phyloP scores from a whole-genome alignment of 2,329 filamentous ascomycete genomes.

The Fusarium ambrosium region DNA sequence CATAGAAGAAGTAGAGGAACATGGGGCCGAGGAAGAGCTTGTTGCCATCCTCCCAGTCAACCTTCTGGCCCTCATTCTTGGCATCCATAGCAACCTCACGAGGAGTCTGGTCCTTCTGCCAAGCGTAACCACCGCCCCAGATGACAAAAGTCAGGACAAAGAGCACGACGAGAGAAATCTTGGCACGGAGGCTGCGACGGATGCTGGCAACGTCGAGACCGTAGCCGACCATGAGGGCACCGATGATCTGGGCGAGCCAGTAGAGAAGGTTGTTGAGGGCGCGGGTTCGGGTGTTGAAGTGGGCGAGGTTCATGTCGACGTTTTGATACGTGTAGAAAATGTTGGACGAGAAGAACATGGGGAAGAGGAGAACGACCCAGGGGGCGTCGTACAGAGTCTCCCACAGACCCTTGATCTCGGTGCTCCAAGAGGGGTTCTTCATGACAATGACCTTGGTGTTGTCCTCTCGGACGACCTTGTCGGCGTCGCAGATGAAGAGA shows the following conservation, averaged over 20 bases:
- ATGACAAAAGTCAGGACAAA: conserved; percentile 65
- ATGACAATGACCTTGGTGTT: conserved; percentile 53
- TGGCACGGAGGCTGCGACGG: conserved; percentile 60
- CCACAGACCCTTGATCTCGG: conserved; percentile 56
- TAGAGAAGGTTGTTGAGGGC: conserved; percentile 68
- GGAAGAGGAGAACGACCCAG: conserved; percentile 57
- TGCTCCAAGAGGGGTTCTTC: conserved; percentile 54
- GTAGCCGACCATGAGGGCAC: conserved; percentile 62
- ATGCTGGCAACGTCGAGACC: conserved; percentile 60
- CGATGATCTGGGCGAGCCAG: conserved; percentile 70
- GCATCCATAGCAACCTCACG: conserved; percentile 58
- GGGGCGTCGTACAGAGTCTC: conserved; percentile 55
- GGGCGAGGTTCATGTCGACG: conserved; percentile 66
- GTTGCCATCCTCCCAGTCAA: conserved; percentile 61
- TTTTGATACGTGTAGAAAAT: conserved; percentile 70
- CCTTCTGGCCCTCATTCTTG: conserved; percentile 42
- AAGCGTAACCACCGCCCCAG: conserved; percentile 74
- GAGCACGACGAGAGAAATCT: conserved; percentile 60
- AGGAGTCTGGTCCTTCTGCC: conserved; percentile 69
- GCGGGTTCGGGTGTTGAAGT: conserved; percentile 68
- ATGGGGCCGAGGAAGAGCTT: conserved; percentile 71
- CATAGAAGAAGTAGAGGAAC: conserved; percentile 79
- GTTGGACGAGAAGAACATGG: conserved; percentile 69
- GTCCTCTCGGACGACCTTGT: conserved; percentile 56
- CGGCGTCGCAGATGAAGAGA: conserved; percentile 62